Base-by-base conservation (phyloP, 768 basidiomycete species). In the Cystobasidiopsis lactophilus region DNA sequence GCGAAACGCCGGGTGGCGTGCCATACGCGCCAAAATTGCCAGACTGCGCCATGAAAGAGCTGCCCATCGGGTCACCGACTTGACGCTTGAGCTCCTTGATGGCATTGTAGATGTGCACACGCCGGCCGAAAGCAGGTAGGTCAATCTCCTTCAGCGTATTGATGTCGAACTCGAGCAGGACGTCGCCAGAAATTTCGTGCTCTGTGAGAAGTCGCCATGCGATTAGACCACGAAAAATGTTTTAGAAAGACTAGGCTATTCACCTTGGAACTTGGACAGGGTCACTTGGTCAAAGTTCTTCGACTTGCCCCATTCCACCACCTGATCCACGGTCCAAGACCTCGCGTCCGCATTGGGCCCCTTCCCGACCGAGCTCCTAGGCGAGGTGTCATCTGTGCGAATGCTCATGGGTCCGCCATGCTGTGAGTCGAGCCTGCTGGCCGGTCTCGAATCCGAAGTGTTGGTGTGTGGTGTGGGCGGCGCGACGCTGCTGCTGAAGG, bases 171-270 rank as follows among this genome's bases (percentile, higher is more conserved):
- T 93, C 91, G 52, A 96, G 77, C 5, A 98, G 75, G 30, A 96
- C 84, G 60, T 98, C 93, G 19, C 93, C 93, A 0, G 88, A 84
- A 51, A 98, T 96, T 69, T 98, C 93, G 77, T 98, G 88, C 69
- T 96, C 91, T 88, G 64, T 14, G 24, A 13, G 14, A 19, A n/a
- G 4, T 9, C 3, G 24, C 31, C 40, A 50, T 33, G 16, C 21
- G 5, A 16, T 29, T 3, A 5, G 11, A 27, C 37, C 4, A 21
- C 33, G 46, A 39, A n/a, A 10, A 23, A 50, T 23, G 16, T 11
- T n/a, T n/a, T n/a, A n/a, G 31, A 58, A 3, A n/a, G 19, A 27
- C 13, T 31, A 31, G 24, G n/a, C 24, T 26, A 70, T 76, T 56
- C 59, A 85, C 85, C 86, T 39, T 73, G 77, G 63, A 98, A 95